phyloP scores from a whole-genome alignment of 2,329 filamentous ascomycete species.

The Penicillium digitatum region DNA sequence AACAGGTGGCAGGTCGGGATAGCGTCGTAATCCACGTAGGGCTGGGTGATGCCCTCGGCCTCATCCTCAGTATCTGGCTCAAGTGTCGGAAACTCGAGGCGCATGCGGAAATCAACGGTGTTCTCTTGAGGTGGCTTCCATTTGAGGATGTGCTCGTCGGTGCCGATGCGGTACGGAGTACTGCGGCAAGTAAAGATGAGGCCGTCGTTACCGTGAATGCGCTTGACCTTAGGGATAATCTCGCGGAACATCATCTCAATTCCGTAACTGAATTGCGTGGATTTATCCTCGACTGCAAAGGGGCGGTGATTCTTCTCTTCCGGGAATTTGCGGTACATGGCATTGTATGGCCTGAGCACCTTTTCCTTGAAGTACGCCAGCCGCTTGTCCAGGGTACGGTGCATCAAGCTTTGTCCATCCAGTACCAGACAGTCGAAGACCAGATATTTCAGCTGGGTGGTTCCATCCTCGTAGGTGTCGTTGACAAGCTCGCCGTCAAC shows the following conservation, averaged over 20 bases:
- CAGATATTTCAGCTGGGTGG: conserved; percentile 71
- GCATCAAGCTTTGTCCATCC: conserved; percentile 70
- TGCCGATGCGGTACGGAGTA: conserved; percentile 82
- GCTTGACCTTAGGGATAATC: conserved; percentile 71
- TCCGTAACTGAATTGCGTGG: conserved; percentile 83
- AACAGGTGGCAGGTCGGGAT: conserved; percentile 70
- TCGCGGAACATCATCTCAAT: conserved; percentile 89
- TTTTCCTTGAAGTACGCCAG: conserved; percentile 78
- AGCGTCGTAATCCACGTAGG: conserved; percentile 73
- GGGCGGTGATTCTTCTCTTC: conserved; percentile 66
- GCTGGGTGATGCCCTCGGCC: conserved; percentile 59
- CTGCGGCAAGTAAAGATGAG: conserved; percentile 95
- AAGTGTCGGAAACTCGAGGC: conserved; percentile 69
- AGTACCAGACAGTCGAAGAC: conserved; percentile 91
- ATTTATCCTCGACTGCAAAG: conserved; percentile 82
- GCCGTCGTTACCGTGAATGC: conserved; percentile 83
- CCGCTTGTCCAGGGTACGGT: conserved; percentile 79
- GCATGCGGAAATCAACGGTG: conserved; percentile 84
- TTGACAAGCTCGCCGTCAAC: conserved; percentile 92
- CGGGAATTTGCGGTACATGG: conserved; percentile 68
- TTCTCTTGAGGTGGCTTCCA: conserved; percentile 98
- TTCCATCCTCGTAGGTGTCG: conserved; percentile 67
- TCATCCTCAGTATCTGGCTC: conserved; percentile 65
- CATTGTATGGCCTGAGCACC: conserved; percentile 74
- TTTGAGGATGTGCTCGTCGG: conserved; percentile 89